phyloP scores from a whole-genome alignment of 805 yeast genomes.

The Cyberlindnera americana region DNA sequence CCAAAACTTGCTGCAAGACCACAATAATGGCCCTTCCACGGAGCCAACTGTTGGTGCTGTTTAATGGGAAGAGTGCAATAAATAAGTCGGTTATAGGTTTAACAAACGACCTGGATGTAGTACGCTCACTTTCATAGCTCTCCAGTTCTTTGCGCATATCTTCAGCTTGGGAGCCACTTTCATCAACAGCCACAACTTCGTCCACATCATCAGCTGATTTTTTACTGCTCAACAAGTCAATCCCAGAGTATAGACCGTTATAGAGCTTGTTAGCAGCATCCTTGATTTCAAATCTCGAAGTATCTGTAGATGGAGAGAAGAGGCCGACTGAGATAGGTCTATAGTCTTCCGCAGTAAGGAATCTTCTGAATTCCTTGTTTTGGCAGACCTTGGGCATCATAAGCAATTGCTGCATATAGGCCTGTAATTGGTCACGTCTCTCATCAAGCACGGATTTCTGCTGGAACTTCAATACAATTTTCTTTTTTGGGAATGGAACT shows the following conservation, averaged over 20 bases:
- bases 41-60: slow-evolving; percentile 67
- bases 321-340: slow-evolving; percentile 5
- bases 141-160: slow-evolving; percentile 56
- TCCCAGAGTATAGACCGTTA: slow-evolving; percentile 19
- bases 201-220: slow-evolving; percentile 11
- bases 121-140: slow-evolving; percentile 31
- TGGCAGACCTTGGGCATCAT: slow-evolving; percentile 67
- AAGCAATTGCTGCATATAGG: slow-evolving; percentile 56
- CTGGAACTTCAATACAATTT: slow-evolving; percentile 70
- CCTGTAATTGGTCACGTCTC: slow-evolving; percentile 58
- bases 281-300: slow-evolving; percentile 13
- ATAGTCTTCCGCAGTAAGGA: slow-evolving; percentile 48
- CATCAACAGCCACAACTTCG: not conserved
- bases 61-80: slow-evolving; percentile 63
- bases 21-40: slow-evolving; percentile 81
- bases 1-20: slow-evolving; percentile 79
- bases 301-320: slow-evolving; percentile 4
- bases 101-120: slow-evolving; percentile 50
- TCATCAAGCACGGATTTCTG: slow-evolving; percentile 58
- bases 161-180: slow-evolving; percentile 27
- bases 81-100: slow-evolving; percentile 80
- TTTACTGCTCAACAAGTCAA: slow-evolving; percentile 13
- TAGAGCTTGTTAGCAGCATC: slow-evolving; percentile 22
- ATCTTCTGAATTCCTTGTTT: slow-evolving; percentile 66
- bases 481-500: slow-evolving; percentile 55